Base-by-base conservation (phyloP, 179 eudicot species). In the Spinacia oleracea region DNA sequence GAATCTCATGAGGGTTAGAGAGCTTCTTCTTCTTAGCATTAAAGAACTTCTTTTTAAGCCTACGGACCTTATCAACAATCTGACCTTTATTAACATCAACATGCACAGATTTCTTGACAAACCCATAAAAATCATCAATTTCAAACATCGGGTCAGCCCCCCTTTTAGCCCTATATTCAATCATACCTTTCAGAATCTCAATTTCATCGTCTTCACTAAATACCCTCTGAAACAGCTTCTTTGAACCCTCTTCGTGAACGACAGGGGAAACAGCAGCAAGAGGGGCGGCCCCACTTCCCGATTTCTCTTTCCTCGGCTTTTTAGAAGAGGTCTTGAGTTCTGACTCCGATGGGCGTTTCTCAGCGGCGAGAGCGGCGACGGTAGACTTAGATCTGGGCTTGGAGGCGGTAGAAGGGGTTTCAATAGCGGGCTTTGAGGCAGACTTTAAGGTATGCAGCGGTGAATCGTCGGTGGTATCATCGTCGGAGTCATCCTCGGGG, bases 181-280 rank as follows among this genome's bases (percentile, higher is more conserved):
- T 81, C 81, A 85, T 85, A 4, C 91, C 89, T 40, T 85, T 55
- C 72, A 87, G 32, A 1, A 89, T 50, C 42, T 20, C 82, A 27
- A 85, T 75, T 75, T 87, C 89, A 7, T 85, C 88, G 0, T 85
- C 82, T 3, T 83, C 88, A 45, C 87, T 85, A 81, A 84, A 89
- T 35, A 88, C 23, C 79, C 88, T 86, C 83, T 81, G 84, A 51
- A 72, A 72, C 18, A 34, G 7, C 75, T 53, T 72, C 75, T 72
- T 72, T 29, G 58, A 27, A 15, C 75, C 75, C 16, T 72, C 75
- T 25, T 46, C 38, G 15, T 29, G 74, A 0, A 12, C 40, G 25
- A 18, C 63, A 3, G 11, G n/a, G n/a, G n/a, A n/a, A n/a, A n/a
- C 29, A 3, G 3, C 42, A 8, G 56, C 20, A 14, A 0, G 15